Percentiles rank a stretch among this genome's conserved stretches.
These are phyloP conservation scores for Mortierella sp. DNA, from an alignment of 371 early-diverging fungal species.

Conservation along the genomic window DNA sequence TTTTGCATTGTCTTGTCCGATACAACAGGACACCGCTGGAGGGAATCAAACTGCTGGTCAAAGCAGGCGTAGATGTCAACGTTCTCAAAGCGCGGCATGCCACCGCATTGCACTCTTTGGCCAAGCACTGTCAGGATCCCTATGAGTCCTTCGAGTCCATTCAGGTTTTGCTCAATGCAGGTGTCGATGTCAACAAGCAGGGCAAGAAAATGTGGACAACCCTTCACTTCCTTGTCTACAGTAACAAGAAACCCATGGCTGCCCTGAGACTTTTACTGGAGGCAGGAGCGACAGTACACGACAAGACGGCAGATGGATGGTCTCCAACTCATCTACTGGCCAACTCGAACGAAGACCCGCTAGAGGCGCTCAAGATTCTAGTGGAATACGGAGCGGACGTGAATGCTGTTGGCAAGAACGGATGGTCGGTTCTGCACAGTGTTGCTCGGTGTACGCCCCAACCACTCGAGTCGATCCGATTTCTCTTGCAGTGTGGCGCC, in stretches of 20 bases:
- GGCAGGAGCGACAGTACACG: constrained; percentile 47
- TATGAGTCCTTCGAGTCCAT: constrained; percentile 49
- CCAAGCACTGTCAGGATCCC: constrained; percentile 56
- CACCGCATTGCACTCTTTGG: constrained; percentile 49
- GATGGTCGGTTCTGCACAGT: constrained; percentile 54
- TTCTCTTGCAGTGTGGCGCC: constrained; percentile 42
- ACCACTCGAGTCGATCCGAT: constrained; percentile 50
- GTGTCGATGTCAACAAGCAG: constrained; percentile 54
- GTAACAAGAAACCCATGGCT: constrained; percentile 50
- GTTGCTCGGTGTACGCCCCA: constrained; percentile 51
- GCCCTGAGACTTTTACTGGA: constrained; percentile 44
- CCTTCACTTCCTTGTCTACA: constrained; percentile 51
- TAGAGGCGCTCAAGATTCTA: constrained; percentile 54
- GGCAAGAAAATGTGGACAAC: constrained; percentile 56
- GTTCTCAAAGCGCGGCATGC: constrained; percentile 54
- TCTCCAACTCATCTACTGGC: constrained; percentile 50
- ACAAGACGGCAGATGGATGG: constrained; percentile 56
- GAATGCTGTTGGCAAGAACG: constrained; percentile 55
- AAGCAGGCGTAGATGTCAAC: constrained; percentile 52
- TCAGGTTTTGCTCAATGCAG: constrained; percentile 39
- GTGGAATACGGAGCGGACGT: constrained; percentile 54
- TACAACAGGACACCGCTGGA: constrained; percentile 49
- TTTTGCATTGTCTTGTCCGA: constrained; percentile 50
- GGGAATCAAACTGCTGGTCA: constrained; percentile 46
- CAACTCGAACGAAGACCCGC: constrained; percentile 53